phyloP scores from a whole-genome alignment of 2,329 filamentous ascomycete genomes.

The Phialemoniopsis sp. region DNA sequence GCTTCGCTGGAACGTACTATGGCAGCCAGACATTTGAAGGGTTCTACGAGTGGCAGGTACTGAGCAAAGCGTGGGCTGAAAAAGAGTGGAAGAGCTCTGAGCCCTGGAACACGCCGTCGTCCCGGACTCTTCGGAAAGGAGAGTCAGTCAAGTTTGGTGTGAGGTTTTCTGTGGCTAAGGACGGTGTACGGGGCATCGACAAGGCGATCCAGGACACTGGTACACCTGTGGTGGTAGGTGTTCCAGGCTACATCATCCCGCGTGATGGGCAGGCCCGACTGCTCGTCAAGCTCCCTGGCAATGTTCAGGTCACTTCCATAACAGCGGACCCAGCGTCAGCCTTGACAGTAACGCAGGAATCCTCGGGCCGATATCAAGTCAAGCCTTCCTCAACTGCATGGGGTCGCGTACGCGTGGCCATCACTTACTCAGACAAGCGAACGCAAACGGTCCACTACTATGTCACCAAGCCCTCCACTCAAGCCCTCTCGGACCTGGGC shows the following conservation, averaged over 20 bases:
- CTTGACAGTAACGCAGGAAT: slow-evolving; percentile 24
- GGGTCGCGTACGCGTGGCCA: slow-evolving; percentile 42
- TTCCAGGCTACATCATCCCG: slow-evolving; percentile 52
- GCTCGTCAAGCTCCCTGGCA: slow-evolving; percentile 35
- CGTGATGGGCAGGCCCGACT: slow-evolving; percentile 40
- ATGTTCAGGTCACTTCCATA: slow-evolving; percentile 32
- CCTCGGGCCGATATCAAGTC: slow-evolving; percentile 31
- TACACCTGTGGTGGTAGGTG: slow-evolving; percentile 43
- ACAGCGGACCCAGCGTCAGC: slow-evolving; percentile 29
- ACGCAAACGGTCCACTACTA: slow-evolving; percentile 53
- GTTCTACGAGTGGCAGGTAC: slow-evolving; percentile 56
- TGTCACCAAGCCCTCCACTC: slow-evolving; percentile 41
- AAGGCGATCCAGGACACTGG: slow-evolving; percentile 34
- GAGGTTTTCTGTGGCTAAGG: slow-evolving; percentile 40
- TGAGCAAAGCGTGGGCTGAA: slow-evolving; percentile 49
- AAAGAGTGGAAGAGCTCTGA: slow-evolving; percentile 45
- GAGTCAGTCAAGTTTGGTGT: slow-evolving; percentile 43
- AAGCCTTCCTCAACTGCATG: slow-evolving; percentile 37
- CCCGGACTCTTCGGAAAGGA: slow-evolving; percentile 36
- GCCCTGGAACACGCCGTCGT: slow-evolving; percentile 53
- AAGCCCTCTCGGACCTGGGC: slow-evolving; percentile 41
- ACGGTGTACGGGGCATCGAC: slow-evolving; percentile 42
- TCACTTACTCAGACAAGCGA: slow-evolving; percentile 42
- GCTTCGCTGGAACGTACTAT: slow-evolving; percentile 34
- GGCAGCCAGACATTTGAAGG: slow-evolving; percentile 54